Evolutionary conservation across 495 filamentous ascomycete genomes (phyloP), one percentile per base, ranked within the genome.

Genomic region (Acidomyces sp.): DNA sequence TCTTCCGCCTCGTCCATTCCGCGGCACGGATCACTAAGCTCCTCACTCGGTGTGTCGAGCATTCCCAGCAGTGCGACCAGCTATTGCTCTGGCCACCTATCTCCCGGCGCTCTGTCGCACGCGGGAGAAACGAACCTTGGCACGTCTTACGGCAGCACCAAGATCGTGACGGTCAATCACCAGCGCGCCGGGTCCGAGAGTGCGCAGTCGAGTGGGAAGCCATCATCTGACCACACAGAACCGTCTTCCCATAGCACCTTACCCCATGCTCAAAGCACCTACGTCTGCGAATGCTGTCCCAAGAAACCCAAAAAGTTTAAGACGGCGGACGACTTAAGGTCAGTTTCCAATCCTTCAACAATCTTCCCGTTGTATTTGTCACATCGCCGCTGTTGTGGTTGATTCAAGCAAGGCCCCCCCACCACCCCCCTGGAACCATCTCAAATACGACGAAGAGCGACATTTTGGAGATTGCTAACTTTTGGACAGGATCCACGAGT

Each of bases 221-320:
- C 67, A 44, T 63, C 69, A 4, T 54, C 41, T 7, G 58, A 59
- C 46, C 60, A 53, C 45, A 45, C 50, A 18, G 21, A 45, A n/a
- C 56, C 54, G 34, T 57, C 55, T 6, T 36, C 52, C 27, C 42
- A 58, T 32, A 51, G 56, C 35, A 56, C 56, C 38, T 21, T 58
- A 27, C 55, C 63, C 10, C 67, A 62, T 18, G 53, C 66, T 19
- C 61, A 65, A 15, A 60, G 65, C 16, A 43, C 78, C 3, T 85
- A 71, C 53, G 90, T 93, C 53, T 97, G 90, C 59, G 85, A 94
- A 52, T 97, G 90, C 58, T 97, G 90, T 64, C 90, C 87, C 1
- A 96, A 97, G 62, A 97, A 96, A 60, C 90, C 90, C 1, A 95
- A 93, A 57, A 95, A 95, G 52, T 97, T 97, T 53, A 85, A 96